A percentile compares a stretch with the other conserved stretches of the same genome.
phyloP scores from a whole-genome alignment of 257 asterid genomes.

The Nicotiana noctiflora region DNA sequence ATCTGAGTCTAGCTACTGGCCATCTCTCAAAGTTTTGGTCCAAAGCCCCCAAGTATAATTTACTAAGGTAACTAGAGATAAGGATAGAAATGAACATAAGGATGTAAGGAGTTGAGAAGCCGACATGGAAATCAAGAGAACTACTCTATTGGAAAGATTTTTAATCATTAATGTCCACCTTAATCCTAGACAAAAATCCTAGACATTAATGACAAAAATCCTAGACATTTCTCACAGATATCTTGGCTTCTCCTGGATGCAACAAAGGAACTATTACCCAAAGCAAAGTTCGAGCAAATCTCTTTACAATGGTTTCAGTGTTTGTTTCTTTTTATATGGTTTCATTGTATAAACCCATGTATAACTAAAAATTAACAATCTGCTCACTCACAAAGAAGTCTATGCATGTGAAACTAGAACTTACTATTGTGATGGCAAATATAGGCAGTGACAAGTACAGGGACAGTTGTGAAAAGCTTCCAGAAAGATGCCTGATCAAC shows the following conservation, averaged over 20 bases:
- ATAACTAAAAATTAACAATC: too few relatives aligned
- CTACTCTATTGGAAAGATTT: too few relatives aligned
- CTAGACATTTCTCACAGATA: background rate
- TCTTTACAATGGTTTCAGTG: background rate
- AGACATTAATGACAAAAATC: background rate
- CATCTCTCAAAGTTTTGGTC: background rate
- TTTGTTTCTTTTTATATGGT: too few relatives aligned
- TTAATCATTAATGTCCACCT: too few relatives aligned
- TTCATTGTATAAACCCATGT: too few relatives aligned
- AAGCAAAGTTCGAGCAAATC: background rate
- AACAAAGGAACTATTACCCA: background rate
- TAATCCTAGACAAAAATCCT: too few relatives aligned
- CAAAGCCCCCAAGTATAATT: background rate
- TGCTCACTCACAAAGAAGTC: background rate
- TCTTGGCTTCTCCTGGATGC: background rate
- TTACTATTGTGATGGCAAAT: slow-evolving; percentile 82
- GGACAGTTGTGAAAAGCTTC: slow-evolving; percentile 79
- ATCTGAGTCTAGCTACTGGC: too few relatives aligned
- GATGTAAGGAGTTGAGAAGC: too few relatives aligned
- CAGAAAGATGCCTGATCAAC: slow-evolving; percentile 82
- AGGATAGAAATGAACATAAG: too few relatives aligned
- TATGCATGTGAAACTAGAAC: background rate
- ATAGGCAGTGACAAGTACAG: slow-evolving; percentile 80
- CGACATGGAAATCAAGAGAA: too few relatives aligned
- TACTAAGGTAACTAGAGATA: too few relatives aligned